A percentile compares a stretch with the other conserved stretches of the same genome.
phyloP scores from a whole-genome alignment of 2,329 filamentous ascomycete genomes.

The Stylonectria norvegica region DNA sequence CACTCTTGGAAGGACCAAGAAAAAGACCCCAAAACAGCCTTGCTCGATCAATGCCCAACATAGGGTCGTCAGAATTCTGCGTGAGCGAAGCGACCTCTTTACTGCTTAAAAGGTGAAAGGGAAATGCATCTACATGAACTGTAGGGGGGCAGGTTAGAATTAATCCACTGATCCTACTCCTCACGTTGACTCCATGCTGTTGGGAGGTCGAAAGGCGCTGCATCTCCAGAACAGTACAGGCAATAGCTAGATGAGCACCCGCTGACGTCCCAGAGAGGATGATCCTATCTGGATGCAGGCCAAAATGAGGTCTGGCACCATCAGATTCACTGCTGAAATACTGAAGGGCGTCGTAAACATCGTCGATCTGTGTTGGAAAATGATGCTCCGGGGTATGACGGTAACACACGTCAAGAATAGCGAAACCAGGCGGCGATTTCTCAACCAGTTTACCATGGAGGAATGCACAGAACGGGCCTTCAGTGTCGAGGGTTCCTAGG shows the following conservation, averaged over 20 bases:
- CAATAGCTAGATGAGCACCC: neutral
- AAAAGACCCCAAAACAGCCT: neutral
- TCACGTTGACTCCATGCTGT: neutral
- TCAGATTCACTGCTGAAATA: neutral
- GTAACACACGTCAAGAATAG: neutral
- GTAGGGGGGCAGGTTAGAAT: neutral
- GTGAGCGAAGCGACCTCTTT: neutral
- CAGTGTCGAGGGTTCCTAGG: neutral
- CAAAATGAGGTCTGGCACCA: neutral
- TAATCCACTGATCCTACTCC: neutral
- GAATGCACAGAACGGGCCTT: neutral
- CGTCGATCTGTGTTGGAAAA: neutral
- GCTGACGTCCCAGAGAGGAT: neutral
- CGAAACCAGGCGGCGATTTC: neutral
- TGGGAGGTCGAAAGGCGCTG: neutral
- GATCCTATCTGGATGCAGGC: neutral
- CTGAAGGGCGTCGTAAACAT: neutral
- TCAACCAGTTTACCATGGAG: neutral
- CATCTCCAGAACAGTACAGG: neutral
- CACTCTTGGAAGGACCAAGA: neutral
- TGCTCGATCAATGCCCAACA: neutral
- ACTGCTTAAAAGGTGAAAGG: neutral
- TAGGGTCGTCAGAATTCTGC: neutral
- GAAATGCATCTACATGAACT: neutral
- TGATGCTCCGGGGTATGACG: neutral